Base-by-base conservation (phyloP, 1,139 yeast species). In the Hemisphaericaspora xylofermentans region DNA sequence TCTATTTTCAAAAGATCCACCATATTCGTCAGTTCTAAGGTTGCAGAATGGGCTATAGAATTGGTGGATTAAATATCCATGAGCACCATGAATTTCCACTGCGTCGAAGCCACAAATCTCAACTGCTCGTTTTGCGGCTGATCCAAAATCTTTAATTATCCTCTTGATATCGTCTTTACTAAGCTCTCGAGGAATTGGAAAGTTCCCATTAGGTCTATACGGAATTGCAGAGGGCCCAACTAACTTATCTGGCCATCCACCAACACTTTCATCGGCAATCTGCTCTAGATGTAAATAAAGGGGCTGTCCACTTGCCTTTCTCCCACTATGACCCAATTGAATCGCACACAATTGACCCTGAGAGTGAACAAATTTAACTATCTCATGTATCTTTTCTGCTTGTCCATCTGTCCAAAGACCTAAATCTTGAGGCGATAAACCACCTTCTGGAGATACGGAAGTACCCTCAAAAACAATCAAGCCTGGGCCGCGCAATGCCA, bases 1-100 rank as follows among this genome's bases (percentile, higher is more conserved):
- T 47, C 88, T 70, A 64, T 82, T 82, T 54, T 81, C 87, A 47
- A 82, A 68, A 43, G 72, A 60, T 0, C 81, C 82, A 33, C 82
- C 82, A 47, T 76, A 77, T 43, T 71, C 56, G 49, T 76, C 82
- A 10, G 70, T 66, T 54, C 82, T 61, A 31, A 61, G 47, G 51
- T 76, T 76, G 3, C 71, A 55, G 13, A 55, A 41, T 1, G 54
- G 47, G 12, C 71, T 58, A 35, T 68, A 45, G 51, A 76, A 75
- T 43, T 63, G 63, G 46, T 65, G 61, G 24, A 73, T 43, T 34
- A 76, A 53, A 46, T 71, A 74, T 8, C 80, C 81, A 55, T 75
- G 76, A 17, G 80, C 79, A 16, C 62, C 75, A 53, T 76, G 80
- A 27, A 77, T 59, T 53, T 76, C 80, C 28, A 76, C 58, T 42